Evolutionary conservation across 257 asterid species (phyloP).

Genomic region (Plantago elongata): DNA sequence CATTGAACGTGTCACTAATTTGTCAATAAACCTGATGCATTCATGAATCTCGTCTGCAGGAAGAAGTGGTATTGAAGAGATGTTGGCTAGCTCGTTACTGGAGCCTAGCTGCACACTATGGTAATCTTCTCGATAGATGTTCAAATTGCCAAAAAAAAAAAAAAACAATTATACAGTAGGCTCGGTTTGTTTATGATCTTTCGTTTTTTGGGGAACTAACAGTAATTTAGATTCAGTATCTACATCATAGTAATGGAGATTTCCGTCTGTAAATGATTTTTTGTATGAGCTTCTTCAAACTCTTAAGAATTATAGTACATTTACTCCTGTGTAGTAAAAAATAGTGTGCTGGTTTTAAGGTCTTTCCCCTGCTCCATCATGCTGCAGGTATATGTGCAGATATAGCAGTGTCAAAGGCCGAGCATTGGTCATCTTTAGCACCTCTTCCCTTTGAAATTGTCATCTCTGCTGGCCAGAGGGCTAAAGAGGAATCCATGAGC

Average conservation of each 20-base stretch:
- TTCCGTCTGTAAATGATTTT: too few relatives aligned
- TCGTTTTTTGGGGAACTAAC: too few relatives aligned
- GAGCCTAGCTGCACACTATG: constrained; percentile 63
- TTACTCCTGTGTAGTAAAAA: constrained; percentile 1
- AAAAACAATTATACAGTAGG: too few relatives aligned
- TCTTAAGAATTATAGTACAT: background rate
- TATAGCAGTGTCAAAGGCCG: constrained; percentile 62
- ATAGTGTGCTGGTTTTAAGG: constrained; percentile 9
- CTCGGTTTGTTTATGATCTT: too few relatives aligned
- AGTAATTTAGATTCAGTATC: too few relatives aligned
- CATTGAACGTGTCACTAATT: constrained; percentile 16
- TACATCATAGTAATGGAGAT: too few relatives aligned
- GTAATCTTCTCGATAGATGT: constrained; percentile 31
- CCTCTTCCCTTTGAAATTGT: constrained; percentile 68
- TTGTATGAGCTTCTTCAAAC: too few relatives aligned
- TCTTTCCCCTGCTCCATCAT: background rate
- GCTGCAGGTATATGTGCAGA: constrained; percentile 71
- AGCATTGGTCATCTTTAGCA: constrained; percentile 75
- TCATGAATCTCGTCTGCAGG: constrained; percentile 53
- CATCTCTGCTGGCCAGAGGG: constrained; percentile 71
- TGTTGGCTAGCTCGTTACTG: constrained; percentile 96
- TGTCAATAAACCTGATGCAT: constrained; percentile 32
- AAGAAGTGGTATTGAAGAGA: constrained; percentile 89
- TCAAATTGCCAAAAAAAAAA: background rate
- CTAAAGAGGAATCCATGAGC: constrained; percentile 63